Evolutionary conservation across 2,329 filamentous ascomycete species (phyloP).

Genomic region (Elsinoe necatrix): DNA sequence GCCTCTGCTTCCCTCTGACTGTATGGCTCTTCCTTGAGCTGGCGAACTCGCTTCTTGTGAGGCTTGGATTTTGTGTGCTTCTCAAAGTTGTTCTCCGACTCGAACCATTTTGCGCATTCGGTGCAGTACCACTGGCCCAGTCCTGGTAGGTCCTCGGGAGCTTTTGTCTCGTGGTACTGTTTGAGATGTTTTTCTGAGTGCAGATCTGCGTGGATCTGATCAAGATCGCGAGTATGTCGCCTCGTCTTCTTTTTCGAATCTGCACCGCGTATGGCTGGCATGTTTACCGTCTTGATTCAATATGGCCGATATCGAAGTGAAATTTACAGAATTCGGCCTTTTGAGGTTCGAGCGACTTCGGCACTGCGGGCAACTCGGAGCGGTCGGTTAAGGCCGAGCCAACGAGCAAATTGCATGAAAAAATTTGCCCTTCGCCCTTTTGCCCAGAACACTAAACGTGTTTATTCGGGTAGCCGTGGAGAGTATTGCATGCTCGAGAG

Average conservation of each 20-base stretch:
- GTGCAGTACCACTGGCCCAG: constrained; percentile 81
- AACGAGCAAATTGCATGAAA: constrained; percentile 8
- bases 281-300: constrained; percentile 23
- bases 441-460: constrained; percentile 3
- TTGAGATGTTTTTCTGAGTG: constrained; percentile 69
- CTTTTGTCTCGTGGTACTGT: constrained; percentile 69
- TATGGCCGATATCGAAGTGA: constrained; percentile 12
- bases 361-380: constrained; percentile 3
- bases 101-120: constrained; percentile 95
- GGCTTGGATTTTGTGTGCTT: constrained; percentile 79
- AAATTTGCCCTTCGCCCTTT: constrained; percentile 12
- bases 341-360: constrained; percentile 12
- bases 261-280: constrained; percentile 44
- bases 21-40: constrained; percentile 76
- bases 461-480: constrained; percentile 6
- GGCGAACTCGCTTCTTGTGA: constrained; percentile 84
- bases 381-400: constrained; percentile 9
- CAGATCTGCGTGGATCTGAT: constrained; percentile 83
- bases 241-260: constrained; percentile 43
- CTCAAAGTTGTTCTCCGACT: constrained; percentile 66
- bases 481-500: background rate
- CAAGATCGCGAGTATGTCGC: constrained; percentile 63
- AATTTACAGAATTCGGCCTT: constrained; percentile 2
- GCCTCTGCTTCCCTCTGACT: constrained; percentile 79
- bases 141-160: constrained; percentile 76